Evolutionary conservation across 257 asterid species (phyloP), one percentile per base, ranked within the genome.

Genomic region (Primulina eburnea): DNA sequence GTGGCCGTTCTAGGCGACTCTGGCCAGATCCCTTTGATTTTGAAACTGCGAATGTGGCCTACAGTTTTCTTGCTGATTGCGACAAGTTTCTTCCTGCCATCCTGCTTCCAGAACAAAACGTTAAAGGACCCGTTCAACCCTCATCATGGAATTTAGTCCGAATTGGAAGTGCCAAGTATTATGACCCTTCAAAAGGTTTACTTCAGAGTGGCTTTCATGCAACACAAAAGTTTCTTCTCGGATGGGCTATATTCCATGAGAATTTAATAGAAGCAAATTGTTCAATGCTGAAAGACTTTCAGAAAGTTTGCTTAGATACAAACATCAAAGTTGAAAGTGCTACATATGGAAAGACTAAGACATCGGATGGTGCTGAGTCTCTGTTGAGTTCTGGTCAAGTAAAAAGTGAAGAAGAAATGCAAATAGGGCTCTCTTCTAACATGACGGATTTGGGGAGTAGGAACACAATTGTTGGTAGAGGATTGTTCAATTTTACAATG

Each of bases 1-100:
- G 99, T 82, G 97, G 99, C 35, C 99, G 99, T 65, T 85, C 97
- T n/a, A 88, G 97, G 77, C 87, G 77, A 72, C 79, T 86, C 53
- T 82, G 86, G 62, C 81, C 92, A 20, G 99, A 94, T 76, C 99
- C 99, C 52, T 94, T 91, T 76, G 95, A 94, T 84, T 88, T 80
- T 73, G 93, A 88, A 77, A 69, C 92, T 35, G 97, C 99, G 38
- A 93, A 93, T 78, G 77, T 75, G 78, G 73, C 77, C 2, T 79
- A 72, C 63, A 83, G 72, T 76, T 63, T 52, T 70, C 89, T 88
- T 77, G 81, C 88, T 60, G 97, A 91, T 43, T 94, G 99, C 38
- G 99, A 94, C 81, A 84, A 94, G 84, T 86, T 85, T 74, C 93
- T 94, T 81, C 96, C 99, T 64, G 62, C 83, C 47, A 63, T 85